phyloP scores from a whole-genome alignment of 441 rosid species.

The Gossypium trilobum region DNA sequence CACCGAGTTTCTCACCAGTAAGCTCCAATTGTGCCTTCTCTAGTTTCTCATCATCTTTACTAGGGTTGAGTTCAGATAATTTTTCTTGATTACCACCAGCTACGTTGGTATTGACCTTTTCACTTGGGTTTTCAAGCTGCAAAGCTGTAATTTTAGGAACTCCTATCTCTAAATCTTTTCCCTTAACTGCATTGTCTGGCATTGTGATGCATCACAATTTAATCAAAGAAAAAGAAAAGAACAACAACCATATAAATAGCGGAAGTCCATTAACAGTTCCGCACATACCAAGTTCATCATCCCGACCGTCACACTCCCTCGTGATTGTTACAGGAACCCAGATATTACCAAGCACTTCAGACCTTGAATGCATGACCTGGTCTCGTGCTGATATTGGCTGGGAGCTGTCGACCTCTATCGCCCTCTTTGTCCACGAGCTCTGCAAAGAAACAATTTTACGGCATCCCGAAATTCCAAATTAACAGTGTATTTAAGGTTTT shows the following conservation, averaged over 20 bases:
- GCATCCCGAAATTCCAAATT: constrained; percentile 1
- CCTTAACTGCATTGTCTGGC: constrained; percentile 24
- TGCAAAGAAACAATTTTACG: constrained; percentile 19
- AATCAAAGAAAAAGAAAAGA: constrained; percentile 11
- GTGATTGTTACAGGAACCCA: constrained; percentile 17
- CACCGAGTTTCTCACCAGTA: constrained; percentile 19
- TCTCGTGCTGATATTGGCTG: constrained; percentile 20
- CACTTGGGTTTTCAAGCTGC: constrained; percentile 21
- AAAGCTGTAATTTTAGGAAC: constrained; percentile 23
- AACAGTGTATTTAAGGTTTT: background rate
- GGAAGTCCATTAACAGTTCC: constrained; percentile 10
- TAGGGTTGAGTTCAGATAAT: constrained; percentile 12
- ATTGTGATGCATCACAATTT: constrained; percentile 8
- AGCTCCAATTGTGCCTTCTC: constrained; percentile 20
- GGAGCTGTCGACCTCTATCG: constrained; percentile 30
- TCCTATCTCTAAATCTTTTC: constrained; percentile 28
- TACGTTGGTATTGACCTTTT: constrained; percentile 3
- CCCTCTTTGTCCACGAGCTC: constrained; percentile 44
- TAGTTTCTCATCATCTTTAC: constrained; percentile 20
- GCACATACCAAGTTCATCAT: constrained; percentile 28
- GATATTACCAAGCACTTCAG: constrained; percentile 26
- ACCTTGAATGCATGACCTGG: constrained; percentile 27
- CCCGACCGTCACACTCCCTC: constrained; percentile 11
- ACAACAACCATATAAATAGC: background rate
- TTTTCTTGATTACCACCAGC: constrained; percentile 19